Evolutionary conservation across 2,329 filamentous ascomycete species (phyloP).

Genomic region (Polychaeton citri): DNA sequence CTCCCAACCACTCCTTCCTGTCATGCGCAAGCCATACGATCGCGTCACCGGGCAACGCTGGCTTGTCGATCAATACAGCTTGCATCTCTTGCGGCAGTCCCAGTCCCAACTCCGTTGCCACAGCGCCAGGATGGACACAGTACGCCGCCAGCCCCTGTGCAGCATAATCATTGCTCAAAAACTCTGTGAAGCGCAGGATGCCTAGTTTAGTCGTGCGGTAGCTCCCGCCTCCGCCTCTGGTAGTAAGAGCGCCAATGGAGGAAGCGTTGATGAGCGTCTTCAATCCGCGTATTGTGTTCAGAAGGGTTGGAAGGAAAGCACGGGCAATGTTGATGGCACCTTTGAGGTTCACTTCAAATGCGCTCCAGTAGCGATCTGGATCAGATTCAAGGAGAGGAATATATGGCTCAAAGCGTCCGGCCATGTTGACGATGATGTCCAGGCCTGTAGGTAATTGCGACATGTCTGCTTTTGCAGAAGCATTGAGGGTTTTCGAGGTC

Average conservation of each 20-base stretch:
- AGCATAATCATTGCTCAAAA: constrained; percentile 30
- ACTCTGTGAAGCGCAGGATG: constrained; percentile 33
- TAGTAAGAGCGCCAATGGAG: constrained; percentile 27
- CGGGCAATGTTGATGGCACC: constrained; percentile 24
- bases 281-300: constrained; percentile 12
- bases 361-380: constrained; percentile 32
- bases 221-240: constrained; percentile 23
- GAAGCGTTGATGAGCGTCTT: constrained; percentile 32
- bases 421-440: constrained; percentile 34
- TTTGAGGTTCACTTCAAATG: constrained; percentile 38
- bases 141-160: constrained; percentile 30
- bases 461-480: constrained; percentile 16
- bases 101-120: constrained; percentile 30
- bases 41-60: constrained; percentile 18
- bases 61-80: constrained; percentile 14
- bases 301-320: constrained; percentile 35
- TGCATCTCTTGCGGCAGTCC: constrained; percentile 22
- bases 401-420: constrained; percentile 13
- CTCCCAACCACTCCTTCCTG: constrained; percentile 25
- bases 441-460: constrained; percentile 21
- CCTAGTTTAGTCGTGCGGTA: constrained; percentile 38
- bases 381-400: constrained; percentile 14
- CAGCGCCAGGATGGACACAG: constrained; percentile 33
- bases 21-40: constrained; percentile 22
- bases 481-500: constrained; percentile 20